phyloP scores from a whole-genome alignment of 257 asterid species.

The Cordia subcordata region DNA sequence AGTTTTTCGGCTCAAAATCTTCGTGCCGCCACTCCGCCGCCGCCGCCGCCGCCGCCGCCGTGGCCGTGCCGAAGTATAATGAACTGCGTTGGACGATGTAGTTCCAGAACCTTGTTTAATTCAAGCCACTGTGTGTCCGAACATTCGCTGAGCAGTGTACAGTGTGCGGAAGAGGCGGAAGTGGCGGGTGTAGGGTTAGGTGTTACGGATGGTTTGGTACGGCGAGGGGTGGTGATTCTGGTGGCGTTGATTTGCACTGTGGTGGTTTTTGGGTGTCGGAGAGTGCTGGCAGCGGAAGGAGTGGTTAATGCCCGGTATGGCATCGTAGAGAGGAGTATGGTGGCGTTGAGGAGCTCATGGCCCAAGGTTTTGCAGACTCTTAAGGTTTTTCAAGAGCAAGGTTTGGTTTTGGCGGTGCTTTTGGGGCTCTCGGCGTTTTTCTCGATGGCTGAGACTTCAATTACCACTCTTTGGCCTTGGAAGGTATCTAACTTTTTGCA shows the following conservation, averaged over 20 bases:
- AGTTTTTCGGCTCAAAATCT: no score
- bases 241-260: constrained; percentile 55
- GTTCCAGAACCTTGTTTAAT: constrained; percentile 19
- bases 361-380: constrained; percentile 79
- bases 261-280: constrained; percentile 48
- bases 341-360: constrained; percentile 66
- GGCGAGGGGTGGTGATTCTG: constrained; percentile 43
- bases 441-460: constrained; percentile 99
- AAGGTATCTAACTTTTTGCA: constrained; percentile 43
- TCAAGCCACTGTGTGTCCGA: constrained; percentile 1
- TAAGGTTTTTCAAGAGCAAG: constrained; percentile 78
- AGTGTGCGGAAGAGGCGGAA: constrained; percentile 5
- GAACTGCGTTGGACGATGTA: constrained; percentile 23
- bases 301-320: constrained; percentile 43
- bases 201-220: constrained; percentile 29
- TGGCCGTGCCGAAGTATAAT: background rate
- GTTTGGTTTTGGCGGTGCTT: constrained; percentile 74
- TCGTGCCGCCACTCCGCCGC: background rate
- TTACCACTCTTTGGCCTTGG: constrained; percentile 99
- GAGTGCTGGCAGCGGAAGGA: constrained; percentile 62
- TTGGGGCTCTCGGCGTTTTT: constrained; percentile 93
- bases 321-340: constrained; percentile 53
- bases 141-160: background rate
- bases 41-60: background rate
- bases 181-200: constrained; percentile 8